Conservation (phyloP, 306 rosid genomes). For the Vigna angularis region DNA sequence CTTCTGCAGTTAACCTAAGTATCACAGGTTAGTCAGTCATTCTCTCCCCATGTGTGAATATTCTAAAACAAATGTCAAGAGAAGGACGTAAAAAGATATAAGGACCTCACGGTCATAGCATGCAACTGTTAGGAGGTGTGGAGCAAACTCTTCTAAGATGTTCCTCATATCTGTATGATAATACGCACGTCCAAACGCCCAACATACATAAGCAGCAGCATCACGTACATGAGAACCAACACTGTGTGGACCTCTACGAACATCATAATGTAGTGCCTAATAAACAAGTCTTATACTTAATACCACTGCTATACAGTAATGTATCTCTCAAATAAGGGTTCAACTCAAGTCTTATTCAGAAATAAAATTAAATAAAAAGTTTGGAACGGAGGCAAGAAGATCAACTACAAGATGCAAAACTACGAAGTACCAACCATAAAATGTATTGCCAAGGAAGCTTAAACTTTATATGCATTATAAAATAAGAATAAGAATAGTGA, state of each 20-base stretch:
- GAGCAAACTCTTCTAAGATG: constrained; percentile 82
- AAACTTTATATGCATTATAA: constrained; percentile 35
- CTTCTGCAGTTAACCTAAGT: constrained; percentile 97
- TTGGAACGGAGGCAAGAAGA: constrained; percentile 6
- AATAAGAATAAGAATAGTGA: neutral
- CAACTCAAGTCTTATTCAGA: constrained; percentile 31
- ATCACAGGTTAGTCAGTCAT: constrained; percentile 48
- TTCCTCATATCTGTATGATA: constrained; percentile 81
- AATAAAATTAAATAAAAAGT: neutral
- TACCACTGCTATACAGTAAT: constrained; percentile 25
- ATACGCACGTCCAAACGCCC: constrained; percentile 99
- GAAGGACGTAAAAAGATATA: constrained; percentile 34
- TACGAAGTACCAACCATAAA: constrained; percentile 6
- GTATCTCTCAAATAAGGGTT: constrained; percentile 37
- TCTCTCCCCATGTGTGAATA: constrained; percentile 27
- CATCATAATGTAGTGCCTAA: constrained; percentile 95
- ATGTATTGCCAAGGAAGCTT: constrained; percentile 15
- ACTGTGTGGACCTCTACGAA: constrained; percentile 99
- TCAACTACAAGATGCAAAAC: constrained; percentile 19
- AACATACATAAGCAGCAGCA: constrained; percentile 97
- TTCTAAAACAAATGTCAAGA: constrained; percentile 40
- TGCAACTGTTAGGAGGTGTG: constrained; percentile 91
- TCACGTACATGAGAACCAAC: constrained; percentile 99
- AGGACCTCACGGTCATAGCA: constrained; percentile 97
- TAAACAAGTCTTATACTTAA: constrained; percentile 44